Evolutionary conservation across 2,329 filamentous ascomycete genomes (phyloP), one percentile per base, ranked within the genome.

Genomic region (Beauveria caledonica): DNA sequence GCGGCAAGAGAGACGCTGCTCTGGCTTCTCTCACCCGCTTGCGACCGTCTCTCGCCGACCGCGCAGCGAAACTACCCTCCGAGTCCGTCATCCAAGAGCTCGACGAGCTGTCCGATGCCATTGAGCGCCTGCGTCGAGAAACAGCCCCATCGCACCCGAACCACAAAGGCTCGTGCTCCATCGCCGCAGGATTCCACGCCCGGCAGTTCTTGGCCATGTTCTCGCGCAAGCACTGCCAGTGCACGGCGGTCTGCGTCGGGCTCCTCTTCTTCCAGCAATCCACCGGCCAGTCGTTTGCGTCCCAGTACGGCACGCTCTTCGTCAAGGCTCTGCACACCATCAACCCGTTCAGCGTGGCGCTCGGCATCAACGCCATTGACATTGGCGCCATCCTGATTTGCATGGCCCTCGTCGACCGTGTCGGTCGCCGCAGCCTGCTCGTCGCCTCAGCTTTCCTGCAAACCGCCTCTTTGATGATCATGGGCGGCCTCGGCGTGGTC

Each of bases 401-500:
- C 2, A 62, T 66, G 39, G 25, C 62, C 19, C 48, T 68, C 29
- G 63, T 64, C 5, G 67, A 69, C 33, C 55, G 59, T 4, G 52
- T 65, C n/a, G 67, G 67, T 4, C 63, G 64, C 29, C 62, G 67
- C 7, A 60, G 63, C 10, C 48, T 68, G 53, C 64, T 72, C 9
- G 60, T 72, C 10, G 59, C 68, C 13, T 69, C 71, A 2, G 66
- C 67, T 0, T 49, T 61, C 11, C 45, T 74, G 13, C 73, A 74
- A 51, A 64, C 66, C 1, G 62, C 61, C 5, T 65, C 65, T 5
- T 64, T 74, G 2, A 66, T 75, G 19, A 68, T 70, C 7, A 74
- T 76, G 72, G 74, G 71, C 25, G 72, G 68, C 2, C 64, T 76
- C 10, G 74, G 73, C 15, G 69, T 69, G 15, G 40, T 63, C 1